Percentiles rank a stretch among this genome's conserved stretches.
Evolutionary conservation across 306 rosid genomes (phyloP).

Genomic region (Sophora flavescens): DNA sequence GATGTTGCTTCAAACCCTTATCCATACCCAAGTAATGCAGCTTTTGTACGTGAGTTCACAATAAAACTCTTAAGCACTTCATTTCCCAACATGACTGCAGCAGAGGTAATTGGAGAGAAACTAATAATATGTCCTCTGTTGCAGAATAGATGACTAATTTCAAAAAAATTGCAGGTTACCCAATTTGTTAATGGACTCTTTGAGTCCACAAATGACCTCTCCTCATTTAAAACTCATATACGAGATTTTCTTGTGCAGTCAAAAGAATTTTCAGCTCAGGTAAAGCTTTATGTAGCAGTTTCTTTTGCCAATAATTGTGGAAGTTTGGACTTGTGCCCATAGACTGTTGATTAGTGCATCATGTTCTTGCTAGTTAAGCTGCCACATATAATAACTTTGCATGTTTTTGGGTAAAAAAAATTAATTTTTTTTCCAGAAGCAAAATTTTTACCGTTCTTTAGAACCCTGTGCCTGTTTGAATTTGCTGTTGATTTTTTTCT

Average conservation of each 20-base stretch:
- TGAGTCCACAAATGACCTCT: slow-evolving; percentile 67
- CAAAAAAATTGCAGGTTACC: slow-evolving; percentile 67
- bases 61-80: slow-evolving; percentile 90
- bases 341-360: not conserved
- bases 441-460: not conserved
- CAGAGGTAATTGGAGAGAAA: slow-evolving; percentile 68
- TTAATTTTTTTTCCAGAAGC: not conserved
- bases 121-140: slow-evolving; percentile 21
- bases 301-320: not conserved
- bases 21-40: slow-evolving; percentile 72
- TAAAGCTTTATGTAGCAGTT: slow-evolving; percentile 37
- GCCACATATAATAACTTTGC: not conserved
- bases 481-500: not conserved
- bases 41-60: slow-evolving; percentile 85
- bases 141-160: slow-evolving; percentile 35
- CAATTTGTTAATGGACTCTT: slow-evolving; percentile 93
- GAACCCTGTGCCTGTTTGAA: not conserved
- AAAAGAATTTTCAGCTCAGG: slow-evolving; percentile 99
- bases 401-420: not conserved
- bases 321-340: not conserved
- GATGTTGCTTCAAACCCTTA: slow-evolving; percentile 74
- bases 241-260: slow-evolving; percentile 96
- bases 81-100: slow-evolving; percentile 93
- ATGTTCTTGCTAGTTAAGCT: not conserved
- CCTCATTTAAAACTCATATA: slow-evolving; percentile 70